Evolutionary conservation across 768 basidiomycete species (phyloP), one percentile per base, ranked within the genome.

Genomic region (Mycena crocata): DNA sequence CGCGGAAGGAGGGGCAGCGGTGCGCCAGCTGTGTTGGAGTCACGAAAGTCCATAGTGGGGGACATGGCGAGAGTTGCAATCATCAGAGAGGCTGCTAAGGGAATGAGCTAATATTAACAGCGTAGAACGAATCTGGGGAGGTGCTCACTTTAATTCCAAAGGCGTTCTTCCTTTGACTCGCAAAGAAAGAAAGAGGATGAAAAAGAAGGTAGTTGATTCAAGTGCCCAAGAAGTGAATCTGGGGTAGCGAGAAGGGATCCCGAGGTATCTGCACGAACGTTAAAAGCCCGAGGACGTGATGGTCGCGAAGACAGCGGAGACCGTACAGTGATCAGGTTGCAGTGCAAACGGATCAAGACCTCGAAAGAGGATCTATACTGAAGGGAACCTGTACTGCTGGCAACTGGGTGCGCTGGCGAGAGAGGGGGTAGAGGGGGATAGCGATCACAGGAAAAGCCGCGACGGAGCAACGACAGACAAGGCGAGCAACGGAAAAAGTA

Each of bases 1-100:
- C 89, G 85, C 39, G 92, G 89, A 57, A 92, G 82, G 55, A 85
- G 80, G 19, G 90, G 90, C n/a, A 91, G 84, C 59, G 90, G 85
- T 10, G 80, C 80, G 3, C 86, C 84, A 34, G 91, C 88, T 32
- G 82, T 77, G 76, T 89, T 92, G 44, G 87, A 79, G 63, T 79
- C 78, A 79, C 50, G 81, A 72, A 66, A 78, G 64, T 81, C 74
- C 67, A 77, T 76, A 12, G 75, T 62, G 44, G 80, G 76, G 54
- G 78, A 76, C 78, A 80, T 80, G 49, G 80, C 74, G 15, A 82
- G 78, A 14, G 84, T 86, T 35, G 84, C 80, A 70, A 85, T 83
- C 84, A 85, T 86, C 69, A 74, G 64, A 64, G 67, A 54, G 39
- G 40, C 50, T 56, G 32, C 37, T 63, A 40, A 14, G 34, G 15